Evolutionary conservation across 305 asterid genomes (phyloP), one percentile per base, ranked within the genome.

Genomic region (Stenogyne calaminthoides): DNA sequence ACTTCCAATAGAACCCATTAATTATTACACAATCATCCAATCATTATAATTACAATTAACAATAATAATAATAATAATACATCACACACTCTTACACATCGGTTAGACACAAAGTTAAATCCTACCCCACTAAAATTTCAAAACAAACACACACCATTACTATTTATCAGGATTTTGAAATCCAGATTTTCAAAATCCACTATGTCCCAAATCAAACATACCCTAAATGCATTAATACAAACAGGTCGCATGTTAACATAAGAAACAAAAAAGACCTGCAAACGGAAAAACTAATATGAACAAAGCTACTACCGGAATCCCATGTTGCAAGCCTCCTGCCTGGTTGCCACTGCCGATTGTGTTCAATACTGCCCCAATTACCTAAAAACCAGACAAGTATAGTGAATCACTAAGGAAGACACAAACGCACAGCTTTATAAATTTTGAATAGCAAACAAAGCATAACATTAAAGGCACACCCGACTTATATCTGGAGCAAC

Each of bases 361-460:
- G 80, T 89, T 93, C 71, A 93, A 64, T 71, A 91, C 98, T 44
- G 97, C 90, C 77, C 98, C 98, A 73, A 93, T 85, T 51, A 91
- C 91, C 98, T 93, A 69, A 64, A 72, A 42, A 65, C 51, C 71
- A 71, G 7, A 32, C n/a, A 77, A 71, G 66, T 57, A 3, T 19
- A 63, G 57, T 63, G 40, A 62, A 44, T 32, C 57, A 42, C 16
- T 3, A 40, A 2, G 6, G 16, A 39, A 19, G 51, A 64, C 40
- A 67, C 74, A 47, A 10, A 27, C 6, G 25, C 40, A 59, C 11
- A 58, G 59, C 49, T 54, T 51, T 16, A 65, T 7, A 34, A 64
- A 52, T 69, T 47, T 22, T 60, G 34, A 61, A 60, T 56, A 37
- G 32, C 15, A 77, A 71, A 65, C 22, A 16, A 60, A 64, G 56